A percentile compares a stretch with the other conserved stretches of the same genome.
phyloP scores from a whole-genome alignment of 257 asterid species.

The Solanum chmielewskii region DNA sequence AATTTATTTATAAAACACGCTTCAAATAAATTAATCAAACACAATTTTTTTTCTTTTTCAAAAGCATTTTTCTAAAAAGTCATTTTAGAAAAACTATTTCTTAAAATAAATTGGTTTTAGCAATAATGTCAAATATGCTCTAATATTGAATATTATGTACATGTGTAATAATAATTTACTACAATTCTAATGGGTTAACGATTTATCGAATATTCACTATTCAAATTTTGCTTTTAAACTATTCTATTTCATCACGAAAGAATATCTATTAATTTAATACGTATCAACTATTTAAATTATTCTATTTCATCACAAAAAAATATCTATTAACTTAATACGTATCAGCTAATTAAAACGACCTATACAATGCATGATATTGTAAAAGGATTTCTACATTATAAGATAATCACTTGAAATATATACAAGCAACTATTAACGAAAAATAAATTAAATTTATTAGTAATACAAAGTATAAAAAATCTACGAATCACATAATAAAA shows the following conservation, averaged over 20 bases:
- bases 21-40: too few relatives aligned
- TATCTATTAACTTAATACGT: not conserved
- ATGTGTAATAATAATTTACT: too few relatives aligned
- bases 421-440: not conserved
- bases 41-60: too few relatives aligned
- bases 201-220: too few relatives aligned
- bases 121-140: too few relatives aligned
- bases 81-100: too few relatives aligned
- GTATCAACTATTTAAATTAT: not conserved
- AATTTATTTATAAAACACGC: too few relatives aligned
- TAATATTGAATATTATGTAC: too few relatives aligned
- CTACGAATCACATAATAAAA: not conserved
- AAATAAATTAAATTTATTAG: not conserved
- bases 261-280: not conserved
- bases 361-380: not conserved
- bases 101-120: too few relatives aligned
- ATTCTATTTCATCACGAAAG: not conserved
- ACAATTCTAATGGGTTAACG: too few relatives aligned
- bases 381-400: not conserved
- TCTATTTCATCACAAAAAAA: not conserved
- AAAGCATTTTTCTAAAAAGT: too few relatives aligned
- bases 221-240: not conserved
- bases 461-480: not conserved
- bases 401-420: not conserved
- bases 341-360: not conserved